Evolutionary conservation across 75 land plant species (phyloP).

Genomic region (Isoetes taiwanensis): DNA sequence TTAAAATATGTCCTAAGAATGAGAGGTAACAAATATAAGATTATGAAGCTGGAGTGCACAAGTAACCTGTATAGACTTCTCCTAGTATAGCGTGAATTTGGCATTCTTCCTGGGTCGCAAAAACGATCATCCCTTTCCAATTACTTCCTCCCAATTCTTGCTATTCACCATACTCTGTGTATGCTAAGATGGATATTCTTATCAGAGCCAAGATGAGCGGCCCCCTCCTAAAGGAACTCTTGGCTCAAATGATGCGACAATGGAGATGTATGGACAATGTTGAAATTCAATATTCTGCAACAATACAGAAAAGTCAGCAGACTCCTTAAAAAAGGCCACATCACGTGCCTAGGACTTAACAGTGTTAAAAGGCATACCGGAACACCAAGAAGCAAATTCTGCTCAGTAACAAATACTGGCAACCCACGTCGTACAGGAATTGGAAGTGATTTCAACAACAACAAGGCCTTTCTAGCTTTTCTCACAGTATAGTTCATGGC

Average conservation of each 20-base stretch:
- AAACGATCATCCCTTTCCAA: too few species aligned
- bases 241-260: conserved; percentile 40
- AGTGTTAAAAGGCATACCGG: conserved; percentile 33
- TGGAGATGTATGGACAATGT: conserved; percentile 39
- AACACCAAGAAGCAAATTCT: conserved; percentile 44
- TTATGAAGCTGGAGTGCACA: too few species aligned
- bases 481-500: background rate
- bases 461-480: conserved; percentile 44
- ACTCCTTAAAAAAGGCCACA: background rate
- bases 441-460: conserved; percentile 41
- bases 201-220: conserved; percentile 31
- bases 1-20: too few species aligned
- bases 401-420: conserved; percentile 50
- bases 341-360: background rate
- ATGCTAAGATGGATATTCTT: too few species aligned
- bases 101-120: too few species aligned
- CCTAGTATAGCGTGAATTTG: too few species aligned
- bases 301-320: background rate
- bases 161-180: too few species aligned
- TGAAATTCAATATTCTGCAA: conserved; percentile 54
- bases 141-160: too few species aligned
- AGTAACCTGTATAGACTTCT: too few species aligned
- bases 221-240: conserved; percentile 74
- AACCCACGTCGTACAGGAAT: conserved; percentile 58
- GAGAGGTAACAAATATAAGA: too few species aligned